Conservation (phyloP, 2,329 filamentous ascomycete genomes). For the Arthrinium puccinioides region DNA sequence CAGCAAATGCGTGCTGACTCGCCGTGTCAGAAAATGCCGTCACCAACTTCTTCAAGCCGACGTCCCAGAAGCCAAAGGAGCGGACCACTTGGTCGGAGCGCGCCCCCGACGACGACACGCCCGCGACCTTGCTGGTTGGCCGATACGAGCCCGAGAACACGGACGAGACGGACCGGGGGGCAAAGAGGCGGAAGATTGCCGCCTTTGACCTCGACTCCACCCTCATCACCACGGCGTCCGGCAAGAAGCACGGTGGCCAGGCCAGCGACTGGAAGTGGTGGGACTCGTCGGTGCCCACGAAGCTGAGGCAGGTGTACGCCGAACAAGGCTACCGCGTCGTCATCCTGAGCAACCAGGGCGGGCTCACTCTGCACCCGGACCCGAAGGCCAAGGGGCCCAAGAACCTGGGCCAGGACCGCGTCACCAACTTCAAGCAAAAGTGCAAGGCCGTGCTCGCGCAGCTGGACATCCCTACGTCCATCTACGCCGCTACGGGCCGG, state of each 20-base stretch:
- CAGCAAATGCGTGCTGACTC: too few species aligned
- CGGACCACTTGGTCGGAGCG: constrained; percentile 65
- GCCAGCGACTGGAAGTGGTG: constrained; percentile 93
- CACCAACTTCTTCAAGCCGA: constrained; percentile 80
- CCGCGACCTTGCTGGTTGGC: constrained; percentile 64
- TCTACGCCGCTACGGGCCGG: constrained; percentile 81
- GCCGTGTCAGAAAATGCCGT: constrained; percentile 53
- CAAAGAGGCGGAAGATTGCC: constrained; percentile 52
- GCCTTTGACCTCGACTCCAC: constrained; percentile 83
- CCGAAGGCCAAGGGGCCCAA: constrained; percentile 60
- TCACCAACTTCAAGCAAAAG: constrained; percentile 79
- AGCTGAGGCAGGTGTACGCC: constrained; percentile 57
- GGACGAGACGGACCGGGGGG: constrained; percentile 14
- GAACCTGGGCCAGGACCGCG: constrained; percentile 51
- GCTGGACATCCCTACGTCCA: constrained; percentile 65
- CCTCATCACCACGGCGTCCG: constrained; percentile 71
- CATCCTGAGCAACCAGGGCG: constrained; percentile 85
- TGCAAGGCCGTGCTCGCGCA: constrained; percentile 60
- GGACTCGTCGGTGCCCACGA: constrained; percentile 61
- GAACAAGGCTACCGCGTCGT: constrained; percentile 68
- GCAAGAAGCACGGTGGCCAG: constrained; percentile 67
- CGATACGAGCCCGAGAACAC: constrained; percentile 48
- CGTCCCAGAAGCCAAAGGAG: constrained; percentile 77
- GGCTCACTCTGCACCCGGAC: constrained; percentile 66
- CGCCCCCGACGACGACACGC: constrained; percentile 40